These are phyloP conservation scores for Chlamydomonas incerta DNA, from an alignment of 139 green algal genomes.

Conservation along the genomic window DNA sequence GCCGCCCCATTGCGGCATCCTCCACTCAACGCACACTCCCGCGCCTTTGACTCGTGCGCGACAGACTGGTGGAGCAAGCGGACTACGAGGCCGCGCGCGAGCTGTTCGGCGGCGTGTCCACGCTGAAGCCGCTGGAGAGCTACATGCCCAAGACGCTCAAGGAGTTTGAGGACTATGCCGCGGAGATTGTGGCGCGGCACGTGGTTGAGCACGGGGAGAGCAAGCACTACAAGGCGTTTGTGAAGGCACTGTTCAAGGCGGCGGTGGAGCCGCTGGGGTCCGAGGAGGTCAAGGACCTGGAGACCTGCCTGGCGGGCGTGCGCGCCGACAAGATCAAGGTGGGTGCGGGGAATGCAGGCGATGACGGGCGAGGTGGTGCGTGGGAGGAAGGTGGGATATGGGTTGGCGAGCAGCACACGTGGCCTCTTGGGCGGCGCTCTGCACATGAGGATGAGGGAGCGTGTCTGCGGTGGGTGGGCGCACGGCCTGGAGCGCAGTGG, in stretches of 20 bases:
- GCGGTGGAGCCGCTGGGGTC: constrained; percentile 46
- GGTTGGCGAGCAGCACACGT: no score
- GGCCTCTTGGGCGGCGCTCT: no score
- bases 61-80: constrained; percentile 79
- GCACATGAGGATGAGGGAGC: no score
- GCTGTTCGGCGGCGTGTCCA: constrained; percentile 70
- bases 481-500: no score
- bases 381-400: background rate
- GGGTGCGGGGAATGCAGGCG: background rate
- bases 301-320: constrained; percentile 63
- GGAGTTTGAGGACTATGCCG: constrained; percentile 80
- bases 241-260: constrained; percentile 68
- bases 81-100: constrained; percentile 76
- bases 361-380: background rate
- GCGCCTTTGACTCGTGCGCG: no score
- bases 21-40: no score
- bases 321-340: constrained; percentile 45
- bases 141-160: constrained; percentile 80
- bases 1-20: no score
- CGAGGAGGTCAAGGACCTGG: constrained; percentile 81
- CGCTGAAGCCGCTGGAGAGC: constrained; percentile 61
- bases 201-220: constrained; percentile 57
- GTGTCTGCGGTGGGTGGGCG: no score
- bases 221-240: constrained; percentile 74
- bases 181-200: constrained; percentile 29